Conservation (phyloP, 805 yeast species). For the Metschnikowia similis region DNA sequence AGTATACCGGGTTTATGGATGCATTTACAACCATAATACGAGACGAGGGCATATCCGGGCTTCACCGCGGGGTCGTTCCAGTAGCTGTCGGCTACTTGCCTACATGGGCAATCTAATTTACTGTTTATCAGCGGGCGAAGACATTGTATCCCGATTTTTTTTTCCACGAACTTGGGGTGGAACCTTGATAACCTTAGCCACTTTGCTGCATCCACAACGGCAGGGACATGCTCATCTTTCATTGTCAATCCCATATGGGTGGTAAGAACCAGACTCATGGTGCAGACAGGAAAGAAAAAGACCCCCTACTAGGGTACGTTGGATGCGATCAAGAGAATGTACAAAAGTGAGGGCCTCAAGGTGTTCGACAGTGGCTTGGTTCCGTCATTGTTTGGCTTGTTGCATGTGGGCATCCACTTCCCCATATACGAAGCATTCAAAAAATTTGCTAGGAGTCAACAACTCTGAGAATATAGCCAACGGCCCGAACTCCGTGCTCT, state of each 20-base stretch:
- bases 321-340: slow-evolving; percentile 82
- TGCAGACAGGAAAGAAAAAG: slow-evolving; percentile 52
- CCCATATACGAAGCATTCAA: slow-evolving; percentile 88
- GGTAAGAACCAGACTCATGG: slow-evolving; percentile 90
- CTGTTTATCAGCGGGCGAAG: slow-evolving; percentile 81
- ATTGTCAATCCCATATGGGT: slow-evolving; percentile 97
- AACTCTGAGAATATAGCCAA: slow-evolving; percentile 10
- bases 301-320: slow-evolving; percentile 67
- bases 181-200: slow-evolving; percentile 32
- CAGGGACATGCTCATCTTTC: slow-evolving; percentile 83
- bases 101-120: slow-evolving; percentile 94
- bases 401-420: slow-evolving; percentile 94
- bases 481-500: slow-evolving; percentile 16
- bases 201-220: slow-evolving; percentile 68
- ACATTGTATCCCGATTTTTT: slow-evolving; percentile 42
- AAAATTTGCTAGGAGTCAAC: slow-evolving; percentile 14
- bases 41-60: slow-evolving; percentile 80
- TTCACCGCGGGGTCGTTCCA: slow-evolving; percentile 90
- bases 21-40: slow-evolving; percentile 61
- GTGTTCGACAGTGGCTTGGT: slow-evolving; percentile 87
- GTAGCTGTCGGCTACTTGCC: slow-evolving; percentile 92
- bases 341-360: slow-evolving; percentile 66
- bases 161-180: slow-evolving; percentile 24
- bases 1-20: slow-evolving; percentile 55
- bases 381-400: slow-evolving; percentile 84